phyloP scores from a whole-genome alignment of 1,139 yeast species.

The Candida sp. region DNA sequence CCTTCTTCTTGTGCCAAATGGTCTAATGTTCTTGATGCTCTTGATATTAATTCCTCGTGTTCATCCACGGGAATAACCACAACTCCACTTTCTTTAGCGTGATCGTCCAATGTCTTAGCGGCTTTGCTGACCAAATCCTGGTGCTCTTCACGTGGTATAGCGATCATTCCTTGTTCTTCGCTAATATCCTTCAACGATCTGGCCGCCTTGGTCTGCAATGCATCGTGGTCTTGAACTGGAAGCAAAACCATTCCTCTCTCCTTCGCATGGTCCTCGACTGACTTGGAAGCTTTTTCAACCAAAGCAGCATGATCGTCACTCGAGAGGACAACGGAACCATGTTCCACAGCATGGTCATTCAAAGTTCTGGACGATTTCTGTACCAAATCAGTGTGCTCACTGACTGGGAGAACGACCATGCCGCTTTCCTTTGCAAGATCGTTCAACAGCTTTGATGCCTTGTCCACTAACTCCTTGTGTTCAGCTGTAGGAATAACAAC shows the following conservation, averaged over 20 bases:
- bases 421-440: constrained; percentile 17
- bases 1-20: constrained; percentile 16
- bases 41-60: constrained; percentile 4
- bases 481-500: constrained; percentile 9
- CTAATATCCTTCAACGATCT: constrained; percentile 14
- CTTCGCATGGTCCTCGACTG: constrained; percentile 19
- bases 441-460: constrained; percentile 7
- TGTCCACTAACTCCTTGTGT: constrained; percentile 5
- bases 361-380: constrained; percentile 12
- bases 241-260: constrained; percentile 14
- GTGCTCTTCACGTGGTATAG: constrained; percentile 17
- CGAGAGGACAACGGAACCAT: constrained; percentile 11
- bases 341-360: constrained; percentile 14
- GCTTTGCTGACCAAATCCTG: constrained; percentile 17
- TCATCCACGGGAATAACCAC: constrained; percentile 3
- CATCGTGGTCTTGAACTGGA: constrained; percentile 2
- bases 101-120: constrained; percentile 12
- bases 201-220: constrained; percentile 7
- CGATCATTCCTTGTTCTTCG: constrained; percentile 14
- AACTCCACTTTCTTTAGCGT: constrained; percentile 14
- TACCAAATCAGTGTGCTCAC: constrained; percentile 14
- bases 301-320: constrained; percentile 16
- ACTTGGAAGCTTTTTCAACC: constrained; percentile 13
- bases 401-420: constrained; percentile 11
- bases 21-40: constrained; percentile 5